These are phyloP conservation scores for Brassica nigra DNA, from an alignment of 345 rosid species.

Conservation along the genomic window DNA sequence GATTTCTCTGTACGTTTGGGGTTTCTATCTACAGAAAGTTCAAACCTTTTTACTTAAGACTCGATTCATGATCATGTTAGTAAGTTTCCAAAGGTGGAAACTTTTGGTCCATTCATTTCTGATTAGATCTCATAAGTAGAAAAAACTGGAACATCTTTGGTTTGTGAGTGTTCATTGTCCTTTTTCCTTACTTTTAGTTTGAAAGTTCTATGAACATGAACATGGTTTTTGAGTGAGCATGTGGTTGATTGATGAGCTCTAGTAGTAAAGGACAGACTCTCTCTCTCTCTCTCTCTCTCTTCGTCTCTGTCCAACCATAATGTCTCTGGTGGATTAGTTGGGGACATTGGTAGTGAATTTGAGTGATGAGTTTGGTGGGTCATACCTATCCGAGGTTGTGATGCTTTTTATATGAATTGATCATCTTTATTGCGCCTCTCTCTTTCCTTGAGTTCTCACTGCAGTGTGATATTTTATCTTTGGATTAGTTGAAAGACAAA, in stretches of 20 bases:
- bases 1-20: conserved; percentile 15
- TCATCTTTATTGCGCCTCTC: conserved; percentile 17
- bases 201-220: neutral
- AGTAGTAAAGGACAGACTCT: conserved; percentile 7
- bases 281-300: conserved; percentile 11
- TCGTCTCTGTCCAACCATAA: conserved; percentile 22
- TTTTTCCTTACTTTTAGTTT: neutral
- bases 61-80: conserved; percentile 24
- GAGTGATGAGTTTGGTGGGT: conserved; percentile 41
- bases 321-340: conserved; percentile 34
- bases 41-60: neutral
- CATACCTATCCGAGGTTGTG: conserved; percentile 24
- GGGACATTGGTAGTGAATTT: conserved; percentile 30
- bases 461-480: conserved; percentile 18
- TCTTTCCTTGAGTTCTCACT: neutral
- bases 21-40: conserved; percentile 27
- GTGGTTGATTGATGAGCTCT: conserved; percentile 28
- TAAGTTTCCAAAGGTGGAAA: conserved; percentile 21
- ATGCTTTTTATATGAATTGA: conserved; percentile 20
- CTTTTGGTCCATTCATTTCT: neutral
- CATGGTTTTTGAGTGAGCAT: conserved; percentile 13
- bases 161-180: conserved; percentile 19
- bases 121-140: neutral
- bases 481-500: conserved; percentile 56
- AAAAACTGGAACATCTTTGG: conserved; percentile 20